phyloP scores from a whole-genome alignment of 139 green algal species.

The Chlorella sp. region DNA sequence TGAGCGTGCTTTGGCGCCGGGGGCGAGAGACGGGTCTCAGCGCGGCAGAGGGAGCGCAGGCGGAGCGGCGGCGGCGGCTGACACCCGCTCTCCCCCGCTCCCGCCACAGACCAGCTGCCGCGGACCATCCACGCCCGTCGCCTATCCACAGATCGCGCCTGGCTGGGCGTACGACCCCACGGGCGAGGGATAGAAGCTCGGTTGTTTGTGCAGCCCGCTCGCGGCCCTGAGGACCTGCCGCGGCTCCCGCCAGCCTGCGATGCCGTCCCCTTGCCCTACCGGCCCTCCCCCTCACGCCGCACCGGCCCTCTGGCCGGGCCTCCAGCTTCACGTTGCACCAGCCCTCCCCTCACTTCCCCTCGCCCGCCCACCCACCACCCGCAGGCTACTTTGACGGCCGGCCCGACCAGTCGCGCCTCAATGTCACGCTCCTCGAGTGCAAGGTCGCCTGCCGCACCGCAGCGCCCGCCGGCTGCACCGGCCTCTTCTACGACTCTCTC shows the following conservation, averaged over 20 bases:
- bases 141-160: slow-evolving; percentile 8
- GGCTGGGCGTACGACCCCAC: slow-evolving; percentile 50
- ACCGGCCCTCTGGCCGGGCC: too few species aligned
- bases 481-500: slow-evolving; percentile 32
- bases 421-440: slow-evolving; percentile 15
- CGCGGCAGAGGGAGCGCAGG: too few species aligned
- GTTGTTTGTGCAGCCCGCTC: too few species aligned
- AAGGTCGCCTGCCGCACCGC: slow-evolving; percentile 36
- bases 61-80: too few species aligned
- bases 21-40: too few species aligned
- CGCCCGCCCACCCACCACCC: background rate
- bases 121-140: background rate
- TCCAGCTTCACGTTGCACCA: background rate
- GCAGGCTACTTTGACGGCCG: background rate
- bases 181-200: too few species aligned
- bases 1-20: too few species aligned
- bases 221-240: too few species aligned
- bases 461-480: slow-evolving; percentile 15
- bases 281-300: too few species aligned
- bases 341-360: background rate
- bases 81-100: background rate
- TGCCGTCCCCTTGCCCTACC: too few species aligned
- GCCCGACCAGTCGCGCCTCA: background rate
- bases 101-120: slow-evolving; percentile 22
- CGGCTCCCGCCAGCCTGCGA: too few species aligned